Evolutionary conservation across 176 grass and related monocot species (phyloP).

Genomic region (Puya raimondii): DNA sequence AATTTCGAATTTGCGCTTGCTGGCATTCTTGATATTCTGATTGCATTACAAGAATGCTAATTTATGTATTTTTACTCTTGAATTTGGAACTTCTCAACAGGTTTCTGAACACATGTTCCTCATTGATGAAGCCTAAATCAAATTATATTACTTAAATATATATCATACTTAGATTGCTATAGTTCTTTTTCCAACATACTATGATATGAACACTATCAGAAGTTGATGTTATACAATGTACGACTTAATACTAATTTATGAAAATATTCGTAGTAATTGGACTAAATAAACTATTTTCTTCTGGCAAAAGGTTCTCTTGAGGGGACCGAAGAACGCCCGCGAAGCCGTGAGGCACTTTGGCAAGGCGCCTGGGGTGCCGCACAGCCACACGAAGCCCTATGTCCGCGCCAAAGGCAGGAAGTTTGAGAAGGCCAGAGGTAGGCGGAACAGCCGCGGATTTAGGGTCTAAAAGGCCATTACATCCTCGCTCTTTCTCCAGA

Average conservation of each 20-base stretch:
- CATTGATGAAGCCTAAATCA: neutral
- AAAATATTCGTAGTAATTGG: neutral
- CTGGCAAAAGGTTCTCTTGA: slow-evolving; percentile 38
- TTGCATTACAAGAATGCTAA: too few species aligned
- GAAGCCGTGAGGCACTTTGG: slow-evolving; percentile 61
- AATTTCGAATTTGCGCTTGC: too few species aligned
- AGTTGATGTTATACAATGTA: too few species aligned
- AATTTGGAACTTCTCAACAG: too few species aligned
- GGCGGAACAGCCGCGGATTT: slow-evolving; percentile 71
- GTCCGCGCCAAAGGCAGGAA: slow-evolving; percentile 72
- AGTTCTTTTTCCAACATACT: neutral
- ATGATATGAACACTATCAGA: neutral
- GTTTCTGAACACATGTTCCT: too few species aligned
- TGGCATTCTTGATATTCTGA: too few species aligned
- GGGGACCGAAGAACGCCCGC: slow-evolving; percentile 76
- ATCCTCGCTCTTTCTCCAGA: too few species aligned
- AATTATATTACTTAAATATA: slow-evolving; percentile 3
- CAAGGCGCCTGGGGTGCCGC: slow-evolving; percentile 64
- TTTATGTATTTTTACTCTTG: too few species aligned
- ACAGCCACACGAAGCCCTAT: slow-evolving; percentile 74
- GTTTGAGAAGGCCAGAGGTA: slow-evolving; percentile 65
- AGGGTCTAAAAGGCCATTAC: slow-evolving; percentile 33
- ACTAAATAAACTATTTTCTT: neutral
- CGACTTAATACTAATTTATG: too few species aligned
- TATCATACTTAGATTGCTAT: neutral